Evolutionary conservation across 345 rosid genomes (phyloP), one percentile per base, ranked within the genome.

Genomic region (Turnera subulata): DNA sequence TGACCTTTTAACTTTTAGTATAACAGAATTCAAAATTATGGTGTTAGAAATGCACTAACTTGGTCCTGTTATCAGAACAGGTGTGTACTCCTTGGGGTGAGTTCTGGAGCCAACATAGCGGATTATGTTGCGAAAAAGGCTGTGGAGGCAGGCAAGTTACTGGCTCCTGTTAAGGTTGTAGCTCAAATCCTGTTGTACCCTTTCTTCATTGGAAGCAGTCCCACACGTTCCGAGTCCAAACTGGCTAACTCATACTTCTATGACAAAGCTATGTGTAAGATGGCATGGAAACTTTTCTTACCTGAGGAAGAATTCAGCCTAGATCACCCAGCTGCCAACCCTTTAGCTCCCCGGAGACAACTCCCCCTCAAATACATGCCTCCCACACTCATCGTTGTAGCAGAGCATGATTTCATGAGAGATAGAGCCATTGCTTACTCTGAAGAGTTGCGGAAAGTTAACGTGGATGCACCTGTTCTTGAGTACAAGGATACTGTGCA

Each of bases 321-420:
- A 5, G 96, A 92, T 61, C 96, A 92, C 62, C 86, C 82, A 24
- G 94, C 94, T 55, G 91, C 97, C 18, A 92, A 92, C 58, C 97
- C 98, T 18, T 88, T 92, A 11, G 67, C 80, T 46, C 87, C 82
- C 6, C 79, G 65, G 47, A 71, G 87, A 42, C 81, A 82, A 2
- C 93, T 87, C 20, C 95, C 89, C 2, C 77, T 89, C 52, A 92
- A 89, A 73, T 68, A 80, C 57, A 89, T 92, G 94, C 96, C 93
- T 12, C 97, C 98, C 0, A 89, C 97, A 7, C 77, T 92, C 20
- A 92, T 89, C 15, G 83, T 92, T 32, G 93, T 92, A 1, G 97
- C 97, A n/a, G 97, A 92, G 70, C 91, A 84, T 29, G 98, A 89
- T 72, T 86, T 90, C 81, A 92, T 92, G 98, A 83, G 89, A 72